A percentile compares a stretch with the other conserved stretches of the same genome.
Conservation (phyloP, 495 filamentous ascomycete genomes). For the Xylaria grammica region DNA sequence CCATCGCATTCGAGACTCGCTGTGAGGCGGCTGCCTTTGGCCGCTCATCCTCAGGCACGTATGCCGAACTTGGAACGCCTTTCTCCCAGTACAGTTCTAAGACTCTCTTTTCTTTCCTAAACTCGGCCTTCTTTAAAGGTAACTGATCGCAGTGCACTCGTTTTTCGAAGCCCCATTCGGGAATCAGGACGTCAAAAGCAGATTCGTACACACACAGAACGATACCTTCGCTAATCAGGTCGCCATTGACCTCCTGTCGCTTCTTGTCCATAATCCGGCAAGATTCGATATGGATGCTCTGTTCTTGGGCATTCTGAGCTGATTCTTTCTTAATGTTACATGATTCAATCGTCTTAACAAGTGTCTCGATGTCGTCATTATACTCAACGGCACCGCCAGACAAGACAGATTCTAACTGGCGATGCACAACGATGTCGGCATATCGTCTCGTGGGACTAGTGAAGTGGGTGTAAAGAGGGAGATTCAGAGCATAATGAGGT, state of each 20-base stretch:
- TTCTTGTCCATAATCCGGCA: conserved; percentile 93
- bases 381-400: conserved; percentile 85
- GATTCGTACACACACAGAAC: conserved; percentile 98
- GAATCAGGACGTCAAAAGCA: conserved; percentile 96
- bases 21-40: conserved; percentile 75
- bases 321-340: conserved; percentile 99
- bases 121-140: conserved; percentile 97
- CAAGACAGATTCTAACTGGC: conserved; percentile 87
- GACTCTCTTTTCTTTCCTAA: conserved; percentile 89
- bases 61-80: conserved; percentile 93
- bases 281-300: conserved; percentile 97
- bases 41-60: conserved; percentile 95
- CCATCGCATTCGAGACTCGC: conserved; percentile 73
- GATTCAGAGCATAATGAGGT: conserved; percentile 88
- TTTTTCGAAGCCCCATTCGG: conserved; percentile 98
- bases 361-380: conserved; percentile 81
- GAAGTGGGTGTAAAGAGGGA: conserved; percentile 96
- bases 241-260: conserved; percentile 81
- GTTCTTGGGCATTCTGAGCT: conserved; percentile 94
- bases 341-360: conserved; percentile 91
- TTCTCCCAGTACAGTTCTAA: conserved; percentile 99
- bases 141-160: conserved; percentile 98
- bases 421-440: conserved; percentile 92
- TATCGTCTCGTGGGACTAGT: conserved; percentile 95
- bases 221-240: conserved; percentile 95